Evolutionary conservation across 139 green algal genomes (phyloP).

Genomic region (Pedinophyceae sp.): DNA sequence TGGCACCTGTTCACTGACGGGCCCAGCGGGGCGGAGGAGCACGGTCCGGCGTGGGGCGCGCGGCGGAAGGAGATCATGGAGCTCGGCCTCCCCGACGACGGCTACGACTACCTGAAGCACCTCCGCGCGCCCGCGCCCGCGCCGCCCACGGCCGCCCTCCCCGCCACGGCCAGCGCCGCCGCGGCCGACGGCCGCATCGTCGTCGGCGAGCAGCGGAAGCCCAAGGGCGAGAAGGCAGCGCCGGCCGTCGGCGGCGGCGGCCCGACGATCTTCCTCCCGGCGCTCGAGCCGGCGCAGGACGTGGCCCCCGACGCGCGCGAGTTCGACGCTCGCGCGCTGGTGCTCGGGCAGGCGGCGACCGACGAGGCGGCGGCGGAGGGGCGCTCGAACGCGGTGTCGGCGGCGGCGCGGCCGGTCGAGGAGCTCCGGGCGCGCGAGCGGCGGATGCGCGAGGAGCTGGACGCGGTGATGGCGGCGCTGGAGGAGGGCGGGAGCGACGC

Average conservation of each 20-base stretch:
- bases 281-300: too few species aligned
- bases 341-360: neutral
- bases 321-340: too few species aligned
- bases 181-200: too few species aligned
- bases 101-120: constrained; percentile 90
- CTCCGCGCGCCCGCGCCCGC: too few species aligned
- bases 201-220: too few species aligned
- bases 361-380: neutral
- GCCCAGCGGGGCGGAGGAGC: too few species aligned
- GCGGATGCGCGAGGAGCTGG: constrained; percentile 13
- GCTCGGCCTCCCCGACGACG: constrained; percentile 82
- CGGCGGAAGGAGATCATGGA: constrained; percentile 47
- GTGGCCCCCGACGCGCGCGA: too few species aligned
- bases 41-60: constrained; percentile 12
- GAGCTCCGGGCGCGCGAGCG: neutral
- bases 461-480: constrained; percentile 16
- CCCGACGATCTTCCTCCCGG: neutral
- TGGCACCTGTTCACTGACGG: too few species aligned
- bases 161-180: too few species aligned
- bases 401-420: neutral
- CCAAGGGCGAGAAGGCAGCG: too few species aligned
- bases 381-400: neutral
- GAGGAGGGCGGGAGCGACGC: constrained; percentile 15
- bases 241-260: too few species aligned
- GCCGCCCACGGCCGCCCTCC: too few species aligned